Conservation (phyloP, 805 yeast genomes). For the Kuraishia borneana region DNA sequence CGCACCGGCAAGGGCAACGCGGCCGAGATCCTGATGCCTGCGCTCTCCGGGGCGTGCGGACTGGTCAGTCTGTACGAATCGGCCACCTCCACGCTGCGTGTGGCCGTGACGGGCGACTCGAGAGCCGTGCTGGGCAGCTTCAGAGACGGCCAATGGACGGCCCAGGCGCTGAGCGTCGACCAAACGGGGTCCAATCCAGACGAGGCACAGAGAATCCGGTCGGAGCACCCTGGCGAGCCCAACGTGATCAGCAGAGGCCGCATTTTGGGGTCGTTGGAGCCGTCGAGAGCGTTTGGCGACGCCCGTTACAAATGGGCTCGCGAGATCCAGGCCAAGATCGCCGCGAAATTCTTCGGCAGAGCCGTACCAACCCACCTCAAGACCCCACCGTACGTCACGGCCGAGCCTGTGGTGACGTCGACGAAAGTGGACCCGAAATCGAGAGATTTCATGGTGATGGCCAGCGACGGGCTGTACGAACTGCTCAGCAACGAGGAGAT, state of each 20-base stretch:
- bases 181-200: constrained; percentile 89
- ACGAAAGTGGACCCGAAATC: constrained; percentile 60
- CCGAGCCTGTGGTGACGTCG: constrained; percentile 85
- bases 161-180: constrained; percentile 74
- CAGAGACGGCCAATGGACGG: constrained; percentile 65
- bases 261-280: constrained; percentile 87
- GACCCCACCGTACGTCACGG: constrained; percentile 96
- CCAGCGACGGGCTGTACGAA: constrained; percentile 90
- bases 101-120: constrained; percentile 95
- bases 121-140: constrained; percentile 79
- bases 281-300: constrained; percentile 95
- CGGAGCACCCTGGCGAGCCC: constrained; percentile 89
- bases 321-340: constrained; percentile 61
- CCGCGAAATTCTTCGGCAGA: constrained; percentile 74
- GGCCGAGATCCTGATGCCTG: constrained; percentile 76
- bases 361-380: constrained; percentile 58
- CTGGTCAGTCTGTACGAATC: constrained; percentile 81
- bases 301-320: constrained; percentile 80
- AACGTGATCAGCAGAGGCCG: constrained; percentile 79
- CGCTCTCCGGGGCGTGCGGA: constrained; percentile 92
- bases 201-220: constrained; percentile 72
- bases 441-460: constrained; percentile 83
- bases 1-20: constrained; percentile 57
- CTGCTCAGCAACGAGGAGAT: constrained; percentile 87
- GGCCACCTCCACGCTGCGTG: constrained; percentile 55